These are phyloP conservation scores for Wilhelminamyces savonicus DNA, from an alignment of 805 yeast genomes.

Conservation along the genomic window DNA sequence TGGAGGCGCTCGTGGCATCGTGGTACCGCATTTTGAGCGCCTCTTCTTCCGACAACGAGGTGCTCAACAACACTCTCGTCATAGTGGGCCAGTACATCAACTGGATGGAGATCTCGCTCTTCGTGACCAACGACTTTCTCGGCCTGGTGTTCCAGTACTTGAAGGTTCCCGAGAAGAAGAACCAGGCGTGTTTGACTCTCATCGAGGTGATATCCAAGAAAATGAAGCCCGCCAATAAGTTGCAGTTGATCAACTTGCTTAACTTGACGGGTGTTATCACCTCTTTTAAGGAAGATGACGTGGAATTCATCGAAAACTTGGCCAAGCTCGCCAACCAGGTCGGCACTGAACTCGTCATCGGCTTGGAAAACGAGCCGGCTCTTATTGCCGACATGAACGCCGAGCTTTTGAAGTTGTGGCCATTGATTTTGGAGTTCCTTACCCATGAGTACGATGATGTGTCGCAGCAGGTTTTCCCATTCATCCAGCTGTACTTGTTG, in stretches of 20 bases:
- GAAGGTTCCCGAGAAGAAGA: constrained; percentile 40
- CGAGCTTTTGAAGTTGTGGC: constrained; percentile 50
- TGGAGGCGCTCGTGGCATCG: constrained; percentile 52
- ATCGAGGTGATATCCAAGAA: constrained; percentile 67
- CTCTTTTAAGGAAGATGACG: constrained; percentile 30
- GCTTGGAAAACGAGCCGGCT: constrained; percentile 46
- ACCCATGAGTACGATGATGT: constrained; percentile 86
- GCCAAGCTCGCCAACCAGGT: constrained; percentile 70
- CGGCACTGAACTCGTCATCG: constrained; percentile 68
- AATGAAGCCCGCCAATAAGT: constrained; percentile 68
- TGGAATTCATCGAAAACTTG: constrained; percentile 69
- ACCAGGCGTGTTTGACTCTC: constrained; percentile 53
- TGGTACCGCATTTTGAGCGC: constrained; percentile 59
- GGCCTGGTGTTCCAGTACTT: constrained; percentile 54
- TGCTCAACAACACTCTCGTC: constrained; percentile 51
- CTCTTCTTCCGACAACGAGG: constrained; percentile 33
- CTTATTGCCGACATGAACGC: constrained; percentile 32
- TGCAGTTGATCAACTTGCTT: constrained; percentile 62
- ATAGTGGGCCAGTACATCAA: constrained; percentile 82
- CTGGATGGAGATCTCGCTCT: constrained; percentile 83
- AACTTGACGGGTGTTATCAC: constrained; percentile 54
- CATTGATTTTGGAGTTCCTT: constrained; percentile 64
- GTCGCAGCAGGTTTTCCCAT: constrained; percentile 74
- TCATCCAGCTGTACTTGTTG: constrained; percentile 67
- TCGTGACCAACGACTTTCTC: constrained; percentile 57